Conservation (phyloP, 2,329 filamentous ascomycete genomes). For the Fusarium circinatum region DNA sequence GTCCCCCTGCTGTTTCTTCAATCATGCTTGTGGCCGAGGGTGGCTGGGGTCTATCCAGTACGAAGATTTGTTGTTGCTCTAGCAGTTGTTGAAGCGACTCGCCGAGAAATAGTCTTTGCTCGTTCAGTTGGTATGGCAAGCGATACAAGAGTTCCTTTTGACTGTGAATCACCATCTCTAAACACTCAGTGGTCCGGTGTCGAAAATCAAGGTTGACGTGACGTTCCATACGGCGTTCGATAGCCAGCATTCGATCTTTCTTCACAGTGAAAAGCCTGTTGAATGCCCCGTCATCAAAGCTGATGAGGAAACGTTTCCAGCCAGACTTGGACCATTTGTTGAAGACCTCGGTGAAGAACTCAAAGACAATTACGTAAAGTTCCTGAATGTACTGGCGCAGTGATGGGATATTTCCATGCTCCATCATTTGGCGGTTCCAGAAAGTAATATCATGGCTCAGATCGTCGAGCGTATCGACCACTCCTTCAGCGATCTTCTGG, state of each 20-base stretch:
- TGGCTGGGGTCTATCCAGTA: background rate
- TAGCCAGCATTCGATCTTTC: background rate
- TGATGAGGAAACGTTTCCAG: background rate
- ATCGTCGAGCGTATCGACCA: background rate
- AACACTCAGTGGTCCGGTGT: background rate
- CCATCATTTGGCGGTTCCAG: background rate
- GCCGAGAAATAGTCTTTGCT: background rate
- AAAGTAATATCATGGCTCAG: background rate
- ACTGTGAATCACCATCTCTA: background rate
- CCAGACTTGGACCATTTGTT: background rate
- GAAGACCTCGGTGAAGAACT: background rate
- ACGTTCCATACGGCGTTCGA: background rate
- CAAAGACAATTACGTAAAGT: background rate
- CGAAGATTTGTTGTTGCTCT: background rate
- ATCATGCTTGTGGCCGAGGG: fast-evolving
- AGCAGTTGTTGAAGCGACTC: background rate
- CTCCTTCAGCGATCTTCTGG: background rate
- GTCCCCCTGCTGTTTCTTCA: fast-evolving
- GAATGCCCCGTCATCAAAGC: background rate
- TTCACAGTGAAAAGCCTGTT: background rate
- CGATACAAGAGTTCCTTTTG: background rate
- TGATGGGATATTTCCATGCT: background rate
- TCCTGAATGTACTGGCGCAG: background rate
- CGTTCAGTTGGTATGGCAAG: background rate
- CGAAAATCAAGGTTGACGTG: background rate